Evolutionary conservation across 108 stramenopile species (phyloP), one percentile per base, ranked within the genome.

Genomic region (Skeletonema costatum): DNA sequence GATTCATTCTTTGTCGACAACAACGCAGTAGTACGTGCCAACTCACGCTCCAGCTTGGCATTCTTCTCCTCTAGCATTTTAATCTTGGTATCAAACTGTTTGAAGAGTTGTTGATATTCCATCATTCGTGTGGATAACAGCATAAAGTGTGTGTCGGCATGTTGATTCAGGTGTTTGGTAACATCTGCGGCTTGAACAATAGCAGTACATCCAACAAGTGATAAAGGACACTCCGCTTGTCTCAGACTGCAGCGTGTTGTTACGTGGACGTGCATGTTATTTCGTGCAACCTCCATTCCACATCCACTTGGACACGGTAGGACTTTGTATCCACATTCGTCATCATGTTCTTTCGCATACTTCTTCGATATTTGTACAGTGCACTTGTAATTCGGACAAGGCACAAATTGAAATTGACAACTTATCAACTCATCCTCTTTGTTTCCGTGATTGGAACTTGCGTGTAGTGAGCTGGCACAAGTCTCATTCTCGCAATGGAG

Each of bases 311-410:
- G 46, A 50, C 87, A 78, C 0, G 70, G 66, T 12, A 80, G 14
- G 4, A 66, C 30, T 65, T 77, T 83, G 73, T 82, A 86, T 21
- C 70, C 53, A 61, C 89, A 90, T 50, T 71, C 58, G 12, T 64
- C 56, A 51, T 85, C 84, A 59, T 90, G 89, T 31, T 78, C 30
- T 48, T 33, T 42, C 48, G 73, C 33, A 72, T 88, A 78, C 30
- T 68, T 76, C 61, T 74, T 75, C 0, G 89, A 90, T 67, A 87
- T 77, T 5, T 21, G 48, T 44, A 32, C 64, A 10, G 31, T 13
- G 33, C 89, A 90, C 13, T 83, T 84, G 11, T 65, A 59, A 67
- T 90, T 88, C 46, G 89, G 66, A 71, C 89, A 90, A 21, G 35
- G 35, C 6, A 86, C 73, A 5, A 68, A 59, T 16, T 58, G 66